These are phyloP conservation scores for Jamesozyma lodderae DNA, from an alignment of 805 yeast species.

Conservation along the genomic window DNA sequence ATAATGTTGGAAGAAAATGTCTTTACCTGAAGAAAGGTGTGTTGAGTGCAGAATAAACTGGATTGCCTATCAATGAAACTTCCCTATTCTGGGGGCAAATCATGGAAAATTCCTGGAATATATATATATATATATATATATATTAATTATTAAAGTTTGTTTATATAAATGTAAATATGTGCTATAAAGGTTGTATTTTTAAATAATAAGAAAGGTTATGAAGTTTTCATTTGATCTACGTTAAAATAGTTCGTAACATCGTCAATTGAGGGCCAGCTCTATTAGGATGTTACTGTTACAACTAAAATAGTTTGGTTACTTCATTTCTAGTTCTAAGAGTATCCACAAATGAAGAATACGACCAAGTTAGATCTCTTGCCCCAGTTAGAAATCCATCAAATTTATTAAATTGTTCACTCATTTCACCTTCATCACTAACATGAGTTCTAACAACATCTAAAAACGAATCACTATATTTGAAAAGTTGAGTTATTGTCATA, in stretches of 20 bases:
- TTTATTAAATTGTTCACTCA: conserved; percentile 85
- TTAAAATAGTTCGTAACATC: no score
- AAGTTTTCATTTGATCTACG: no score
- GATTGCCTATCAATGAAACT: no score
- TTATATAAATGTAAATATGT: neutral
- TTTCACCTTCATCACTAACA: conserved; percentile 53
- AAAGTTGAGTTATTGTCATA: conserved; percentile 37
- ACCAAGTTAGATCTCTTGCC: conserved; percentile 84
- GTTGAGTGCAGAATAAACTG: no score
- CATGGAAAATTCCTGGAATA: neutral
- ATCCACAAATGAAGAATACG: conserved; percentile 69
- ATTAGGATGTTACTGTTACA: no score
- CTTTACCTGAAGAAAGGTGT: conserved; percentile 1
- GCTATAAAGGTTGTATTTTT: neutral
- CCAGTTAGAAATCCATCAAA: conserved; percentile 81
- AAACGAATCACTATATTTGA: conserved; percentile 59
- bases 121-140: neutral
- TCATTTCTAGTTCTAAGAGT: conserved; percentile 55
- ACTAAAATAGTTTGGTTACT: neutral
- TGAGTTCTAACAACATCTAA: conserved; percentile 49
- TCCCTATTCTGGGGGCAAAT: neutral
- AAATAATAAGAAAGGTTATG: no score
- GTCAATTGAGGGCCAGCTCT: no score
- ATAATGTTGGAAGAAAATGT: conserved; percentile 15
- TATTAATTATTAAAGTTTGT: neutral